Conservation (phyloP, 176 grass and related monocot genomes). For the Hsuehochloa calcarea region DNA sequence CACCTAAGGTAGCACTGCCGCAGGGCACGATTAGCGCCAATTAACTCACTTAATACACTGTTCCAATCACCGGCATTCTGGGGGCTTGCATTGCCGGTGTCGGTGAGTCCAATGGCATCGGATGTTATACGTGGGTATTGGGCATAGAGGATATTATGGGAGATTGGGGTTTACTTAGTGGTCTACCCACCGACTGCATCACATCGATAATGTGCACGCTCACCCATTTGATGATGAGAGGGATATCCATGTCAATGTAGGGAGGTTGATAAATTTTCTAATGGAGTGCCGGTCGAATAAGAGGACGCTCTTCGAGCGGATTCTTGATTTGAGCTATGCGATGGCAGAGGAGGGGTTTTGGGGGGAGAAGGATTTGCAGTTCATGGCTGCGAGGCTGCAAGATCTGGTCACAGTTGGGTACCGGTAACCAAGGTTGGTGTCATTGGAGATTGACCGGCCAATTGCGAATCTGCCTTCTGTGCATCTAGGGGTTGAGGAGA, state of each 20-base stretch:
- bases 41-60: constrained; percentile 77
- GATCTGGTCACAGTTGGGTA: constrained; percentile 74
- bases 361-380: constrained; percentile 64
- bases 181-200: constrained; percentile 78
- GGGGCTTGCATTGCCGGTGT: constrained; percentile 73
- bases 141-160: constrained; percentile 84
- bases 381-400: constrained; percentile 80
- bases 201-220: constrained; percentile 50
- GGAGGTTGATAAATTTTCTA: constrained; percentile 75
- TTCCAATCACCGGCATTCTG: constrained; percentile 91
- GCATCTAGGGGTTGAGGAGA: constrained; percentile 87
- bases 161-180: constrained; percentile 73
- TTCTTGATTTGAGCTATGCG: constrained; percentile 77
- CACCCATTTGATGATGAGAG: constrained; percentile 79
- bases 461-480: constrained; percentile 69
- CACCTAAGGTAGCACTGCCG: constrained; percentile 77
- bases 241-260: constrained; percentile 88
- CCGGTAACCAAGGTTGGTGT: constrained; percentile 78
- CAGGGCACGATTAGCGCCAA: constrained; percentile 69
- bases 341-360: constrained; percentile 88
- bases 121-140: constrained; percentile 91
- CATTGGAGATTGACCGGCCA: constrained; percentile 65
- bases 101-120: constrained; percentile 78
- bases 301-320: constrained; percentile 69
- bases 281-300: constrained; percentile 73